Evolutionary conservation across 805 yeast genomes (phyloP), one percentile per base, ranked within the genome.

Genomic region (Dipodascopsis uninucleata): DNA sequence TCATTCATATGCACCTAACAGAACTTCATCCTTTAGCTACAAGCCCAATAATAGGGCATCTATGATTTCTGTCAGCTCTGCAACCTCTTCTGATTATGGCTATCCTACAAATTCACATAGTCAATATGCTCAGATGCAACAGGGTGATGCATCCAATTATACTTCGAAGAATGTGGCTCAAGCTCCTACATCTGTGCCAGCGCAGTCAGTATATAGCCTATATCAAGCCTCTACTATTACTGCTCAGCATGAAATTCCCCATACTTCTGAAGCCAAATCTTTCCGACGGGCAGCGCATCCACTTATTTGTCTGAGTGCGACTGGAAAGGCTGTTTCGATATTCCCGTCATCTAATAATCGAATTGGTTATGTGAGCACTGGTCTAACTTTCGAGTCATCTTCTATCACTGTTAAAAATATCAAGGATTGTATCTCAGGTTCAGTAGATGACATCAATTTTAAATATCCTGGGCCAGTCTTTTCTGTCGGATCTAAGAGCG

Each of bases 391-490:
- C 21, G 56, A 54, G 2, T 49, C 61, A 35, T 63, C 61, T 7
- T 60, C 56, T 17, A 43, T 69, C 4, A 49, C 58, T 4, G 43
- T 68, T 6, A 43, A 47, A 4, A 57, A 53, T 31, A 60, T 58
- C 32, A 49, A 60, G 31, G 64, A 64, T n/a, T 37, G 57, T 10
- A 36, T 57, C 53, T 59, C 34, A 8, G 32, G 25, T 20, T 33
- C 36, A 14, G 57, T 58, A 20, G 62, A 63, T 41, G 60, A 55
- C 17, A 60, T 58, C 34, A 48, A 56, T 34, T 58, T 60, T 59
- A 67, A 67, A 37, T 82, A 76, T 62, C 93, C 85, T 1, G 86
- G 82, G 0, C 95, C 96, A 0, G 66, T 86, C 39, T 61, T 70
- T 2, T 75, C 72, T 44, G 52, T 55, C 2, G 55, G 52, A 12